Conservation (phyloP, 2,329 filamentous ascomycete species). For the Aspergillus thermomutatus region DNA sequence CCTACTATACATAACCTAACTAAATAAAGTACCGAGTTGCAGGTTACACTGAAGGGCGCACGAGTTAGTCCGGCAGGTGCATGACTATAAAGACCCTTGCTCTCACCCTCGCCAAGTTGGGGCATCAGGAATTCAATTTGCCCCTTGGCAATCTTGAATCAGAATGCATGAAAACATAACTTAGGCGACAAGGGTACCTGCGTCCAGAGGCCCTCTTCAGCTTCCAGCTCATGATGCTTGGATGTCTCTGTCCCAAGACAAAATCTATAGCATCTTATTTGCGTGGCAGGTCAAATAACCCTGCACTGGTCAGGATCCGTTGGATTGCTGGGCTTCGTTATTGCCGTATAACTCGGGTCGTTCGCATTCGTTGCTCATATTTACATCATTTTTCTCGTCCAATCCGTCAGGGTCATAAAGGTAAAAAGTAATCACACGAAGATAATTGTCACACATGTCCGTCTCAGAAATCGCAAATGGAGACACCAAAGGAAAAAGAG, state of each 20-base stretch:
- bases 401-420: constrained; percentile 3
- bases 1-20: neutral
- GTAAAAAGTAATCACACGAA: constrained; percentile 8
- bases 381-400: constrained; percentile 18
- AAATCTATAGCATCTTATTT: neutral
- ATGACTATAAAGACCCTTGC: constrained; percentile 5
- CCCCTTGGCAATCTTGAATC: neutral
- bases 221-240: neutral
- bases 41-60: constrained; percentile 17
- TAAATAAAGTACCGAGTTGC: constrained; percentile 9
- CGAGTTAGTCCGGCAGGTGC: constrained; percentile 16
- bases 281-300: neutral
- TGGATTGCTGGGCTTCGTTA: neutral
- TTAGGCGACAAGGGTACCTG: neutral
- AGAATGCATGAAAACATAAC: neutral
- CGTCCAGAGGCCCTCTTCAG: neutral
- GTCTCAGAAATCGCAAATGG: neutral
- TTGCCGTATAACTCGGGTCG: neutral
- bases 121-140: neutral
- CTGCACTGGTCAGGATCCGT: neutral
- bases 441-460: neutral
- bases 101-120: neutral
- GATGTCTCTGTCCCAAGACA: neutral
- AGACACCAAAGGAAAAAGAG: neutral
- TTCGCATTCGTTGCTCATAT: constrained; percentile 15